Base-by-base conservation (phyloP, 352 stramenopile species). In the Pythium diclinum region DNA sequence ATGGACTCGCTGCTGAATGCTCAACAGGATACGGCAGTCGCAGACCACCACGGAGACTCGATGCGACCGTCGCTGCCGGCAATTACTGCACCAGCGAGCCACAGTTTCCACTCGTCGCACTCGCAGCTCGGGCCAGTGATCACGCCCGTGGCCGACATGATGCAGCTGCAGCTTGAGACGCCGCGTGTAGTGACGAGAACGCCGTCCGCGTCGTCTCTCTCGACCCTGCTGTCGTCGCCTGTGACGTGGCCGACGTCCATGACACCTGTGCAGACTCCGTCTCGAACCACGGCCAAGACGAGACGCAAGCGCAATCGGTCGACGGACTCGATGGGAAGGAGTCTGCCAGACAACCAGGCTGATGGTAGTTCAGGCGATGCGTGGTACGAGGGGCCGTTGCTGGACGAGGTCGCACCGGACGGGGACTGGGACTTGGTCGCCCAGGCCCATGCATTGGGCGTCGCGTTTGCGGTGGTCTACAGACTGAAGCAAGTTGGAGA, bases 231-330 rank as follows among this genome's bases (percentile, higher is more conserved):
- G 21, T 30, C 17, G 51, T 57, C 59, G 6, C 38, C 23, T 19
- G 10, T 56, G 10, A 2, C 48, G 14, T 67, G 33, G 42, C 51
- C 49, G 51, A 66, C 10, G 46, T 55, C 23, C 70, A 65, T 21
- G 2, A 68, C 68, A 19, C 49, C 57, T 11, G 30, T 36, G 17
- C 30, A 11, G 8, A 36, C n/a, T n/a, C 23, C 47, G 2, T 33
- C 3, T 8, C 14, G 25, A 16, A 3, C 17, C 10, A 53, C 48
- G 19, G 28, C 30, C 6, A 25, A 49, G 25, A n/a, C 53, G 21
- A 85, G 85, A 57, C 82, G 82, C 52, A 91, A 91, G 65, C 82
- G 82, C 52, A 89, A 88, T 40, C 80, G 82, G 42, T 91, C 82
- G 40, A 79, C 73, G 3, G 82, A 91, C 71, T 89, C 62, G 11